Evolutionary conservation across 768 basidiomycete genomes (phyloP).

Genomic region (Strobilomyces dryophilus): DNA sequence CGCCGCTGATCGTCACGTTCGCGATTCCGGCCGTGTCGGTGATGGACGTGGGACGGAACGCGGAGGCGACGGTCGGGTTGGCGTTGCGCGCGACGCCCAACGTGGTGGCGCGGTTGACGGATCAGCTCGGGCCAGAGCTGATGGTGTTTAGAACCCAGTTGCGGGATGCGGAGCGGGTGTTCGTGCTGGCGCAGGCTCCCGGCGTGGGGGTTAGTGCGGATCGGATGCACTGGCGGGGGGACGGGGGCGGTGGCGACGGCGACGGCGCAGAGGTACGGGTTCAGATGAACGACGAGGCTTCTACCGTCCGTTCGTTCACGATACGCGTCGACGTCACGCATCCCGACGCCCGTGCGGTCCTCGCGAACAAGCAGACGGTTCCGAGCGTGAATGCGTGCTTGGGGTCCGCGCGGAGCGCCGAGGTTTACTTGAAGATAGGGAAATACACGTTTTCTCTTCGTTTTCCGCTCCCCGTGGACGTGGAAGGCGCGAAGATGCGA

Average conservation of each 20-base stretch:
- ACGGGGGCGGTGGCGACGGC: background rate
- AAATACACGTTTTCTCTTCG: conserved; percentile 22
- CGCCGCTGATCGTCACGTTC: conserved; percentile 22
- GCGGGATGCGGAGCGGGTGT: conserved; percentile 10
- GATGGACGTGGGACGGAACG: conserved; percentile 10
- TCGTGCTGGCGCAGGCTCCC: conserved; percentile 16
- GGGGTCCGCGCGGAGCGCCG: background rate
- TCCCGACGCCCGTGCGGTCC: conserved; percentile 8
- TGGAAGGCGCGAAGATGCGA: conserved; percentile 34
- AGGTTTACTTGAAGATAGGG: conserved; percentile 12
- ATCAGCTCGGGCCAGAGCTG: conserved; percentile 13
- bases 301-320: conserved; percentile 11
- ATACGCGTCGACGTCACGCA: conserved; percentile 20
- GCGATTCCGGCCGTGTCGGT: conserved; percentile 6
- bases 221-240: conserved; percentile 3
- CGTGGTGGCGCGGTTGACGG: conserved; percentile 2
- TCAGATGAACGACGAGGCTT: conserved; percentile 11
- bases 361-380: conserved; percentile 9
- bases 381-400: conserved; percentile 1
- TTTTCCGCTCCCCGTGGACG: conserved; percentile 45
- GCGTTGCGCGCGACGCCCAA: conserved; percentile 7
- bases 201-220: background rate
- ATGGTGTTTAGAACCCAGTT: conserved; percentile 16
- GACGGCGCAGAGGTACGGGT: conserved; percentile 4
- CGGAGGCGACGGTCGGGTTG: conserved; percentile 12